Base-by-base conservation (phyloP, 2,329 filamentous ascomycete genomes). In the Xylariales sp. region DNA sequence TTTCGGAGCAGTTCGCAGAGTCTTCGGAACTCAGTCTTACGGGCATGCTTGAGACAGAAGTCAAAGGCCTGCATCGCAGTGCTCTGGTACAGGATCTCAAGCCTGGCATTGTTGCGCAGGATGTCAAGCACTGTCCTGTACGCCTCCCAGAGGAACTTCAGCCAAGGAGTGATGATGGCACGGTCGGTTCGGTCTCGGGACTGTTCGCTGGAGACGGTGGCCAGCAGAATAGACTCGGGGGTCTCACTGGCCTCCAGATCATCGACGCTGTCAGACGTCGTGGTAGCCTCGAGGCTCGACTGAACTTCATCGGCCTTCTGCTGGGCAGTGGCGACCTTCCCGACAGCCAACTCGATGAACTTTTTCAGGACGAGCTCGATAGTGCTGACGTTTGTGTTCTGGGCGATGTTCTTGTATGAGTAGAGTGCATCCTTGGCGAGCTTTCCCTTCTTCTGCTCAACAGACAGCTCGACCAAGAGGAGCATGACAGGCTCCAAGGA, bases 391-490 rank as follows among this genome's bases (percentile, higher is more conserved):
- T 97, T 97, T 54, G 91, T 95, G 72, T 98, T 98, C 67, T 98
- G 93, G 40, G 90, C 91, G 52, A 96, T 97, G 67, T 98, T 98
- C 78, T 98, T 98, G 79, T 98, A 98, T 66, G 96, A 93, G 66
- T 97, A 98, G 33, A 98, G 78, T 45, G 93, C 93, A 71, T 98
- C 93, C 77, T 98, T 98, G 65, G 91, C 93, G 44, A 93, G 78
- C 70, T 98, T 98, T 55, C 93, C 93, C 72, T 97, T 98, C 71
- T 93, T 89, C 57, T 96, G 82, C 60, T 97, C 91, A 57, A 98
- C 93, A 52, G 87, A 95, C 43, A 97, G 80, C 69, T 97, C 89
- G 57, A 98, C 91, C 60, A 98, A 84, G 52, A 96, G 83, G 67
- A 97, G 77, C 90, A 98, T 97, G 51, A 98, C 91, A 50, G 93